Percentiles rank a stretch among this genome's conserved stretches.
Conservation (phyloP, 306 rosid genomes). For the Pyrus bretschneideri region DNA sequence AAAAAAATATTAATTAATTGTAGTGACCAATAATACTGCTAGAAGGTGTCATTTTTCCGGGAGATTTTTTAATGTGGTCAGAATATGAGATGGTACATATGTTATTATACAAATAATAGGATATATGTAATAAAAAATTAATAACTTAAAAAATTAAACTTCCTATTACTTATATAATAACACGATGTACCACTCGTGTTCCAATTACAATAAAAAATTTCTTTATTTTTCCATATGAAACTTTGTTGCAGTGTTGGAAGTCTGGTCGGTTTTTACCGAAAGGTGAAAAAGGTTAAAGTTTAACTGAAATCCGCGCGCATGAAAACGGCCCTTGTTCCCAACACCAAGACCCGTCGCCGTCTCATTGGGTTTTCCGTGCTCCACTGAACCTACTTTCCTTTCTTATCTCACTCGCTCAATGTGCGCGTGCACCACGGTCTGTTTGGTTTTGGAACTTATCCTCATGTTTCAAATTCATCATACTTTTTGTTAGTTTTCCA, state of each 20-base stretch:
- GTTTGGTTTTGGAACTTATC: background rate
- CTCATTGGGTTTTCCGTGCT: slow-evolving; percentile 6
- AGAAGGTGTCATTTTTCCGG: no score
- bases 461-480: background rate
- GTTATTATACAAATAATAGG: fast-evolving
- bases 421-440: background rate
- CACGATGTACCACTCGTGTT: no score
- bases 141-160: no score
- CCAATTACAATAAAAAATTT: fast-evolving
- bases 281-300: background rate
- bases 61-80: no score
- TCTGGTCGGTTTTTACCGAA: background rate
- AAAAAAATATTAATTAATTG: background rate
- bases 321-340: background rate
- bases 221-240: background rate
- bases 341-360: slow-evolving; percentile 5
- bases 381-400: background rate
- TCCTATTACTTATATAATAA: no score
- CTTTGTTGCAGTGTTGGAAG: background rate
- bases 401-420: background rate
- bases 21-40: background rate
- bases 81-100: fast-evolving
- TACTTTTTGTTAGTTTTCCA: background rate
- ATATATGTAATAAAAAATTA: no score
- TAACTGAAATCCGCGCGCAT: slow-evolving; percentile 4